A percentile compares a stretch with the other conserved stretches of the same genome.
These are phyloP conservation scores for Coniella lustricola DNA, from an alignment of 2,329 filamentous ascomycete species.

Conservation along the genomic window DNA sequence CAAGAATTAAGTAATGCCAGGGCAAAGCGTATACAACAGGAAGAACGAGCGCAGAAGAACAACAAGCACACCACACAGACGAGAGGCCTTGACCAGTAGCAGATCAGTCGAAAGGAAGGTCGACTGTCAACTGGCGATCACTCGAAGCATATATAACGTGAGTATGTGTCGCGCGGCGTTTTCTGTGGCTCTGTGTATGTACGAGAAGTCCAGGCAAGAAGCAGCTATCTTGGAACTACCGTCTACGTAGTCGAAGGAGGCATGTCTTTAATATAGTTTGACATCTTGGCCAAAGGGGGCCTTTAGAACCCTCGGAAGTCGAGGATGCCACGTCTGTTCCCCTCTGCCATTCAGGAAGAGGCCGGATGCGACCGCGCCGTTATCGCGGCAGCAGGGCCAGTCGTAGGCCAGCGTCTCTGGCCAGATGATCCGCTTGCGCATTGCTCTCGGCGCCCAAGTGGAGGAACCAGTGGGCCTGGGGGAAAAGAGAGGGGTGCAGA, in stretches of 20 bases:
- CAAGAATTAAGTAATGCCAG: no score
- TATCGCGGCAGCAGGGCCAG: not conserved
- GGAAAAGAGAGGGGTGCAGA: not conserved
- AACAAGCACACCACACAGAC: not conserved
- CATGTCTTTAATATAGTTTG: not conserved
- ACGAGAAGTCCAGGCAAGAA: no score
- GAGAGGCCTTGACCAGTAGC: not conserved
- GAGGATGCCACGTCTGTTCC: not conserved
- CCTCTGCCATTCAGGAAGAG: not conserved
- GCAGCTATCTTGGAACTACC: no score
- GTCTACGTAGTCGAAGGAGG: no score
- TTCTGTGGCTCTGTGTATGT: no score
- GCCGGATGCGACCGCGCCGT: not conserved
- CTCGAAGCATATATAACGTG: not conserved
- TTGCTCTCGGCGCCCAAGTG: not conserved
- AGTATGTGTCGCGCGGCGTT: no score
- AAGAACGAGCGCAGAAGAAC: not conserved
- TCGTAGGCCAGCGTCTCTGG: not conserved
- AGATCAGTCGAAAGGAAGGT: constrained; percentile 10
- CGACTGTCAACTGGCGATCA: constrained; percentile 7
- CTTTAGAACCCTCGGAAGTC: no score
- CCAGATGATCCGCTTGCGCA: no score
- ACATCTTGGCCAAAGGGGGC: no score
- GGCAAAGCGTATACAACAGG: not conserved
- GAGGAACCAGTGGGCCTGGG: not conserved